Evolutionary conservation across 148 eudicot genomes (phyloP).

Genomic region (Arctostaphylos glauca): DNA sequence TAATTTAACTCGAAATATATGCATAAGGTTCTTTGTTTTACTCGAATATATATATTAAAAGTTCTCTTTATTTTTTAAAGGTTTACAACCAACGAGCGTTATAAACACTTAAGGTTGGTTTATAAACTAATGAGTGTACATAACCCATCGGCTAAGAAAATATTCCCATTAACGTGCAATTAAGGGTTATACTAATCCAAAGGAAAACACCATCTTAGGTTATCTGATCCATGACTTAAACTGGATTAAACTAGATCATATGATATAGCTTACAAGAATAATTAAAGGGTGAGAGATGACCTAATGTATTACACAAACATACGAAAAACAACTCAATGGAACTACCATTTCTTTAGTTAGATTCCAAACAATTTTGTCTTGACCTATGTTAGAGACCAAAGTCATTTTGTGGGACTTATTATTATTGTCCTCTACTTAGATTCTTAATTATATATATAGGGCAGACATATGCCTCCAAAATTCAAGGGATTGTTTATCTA

Average conservation of each 20-base stretch:
- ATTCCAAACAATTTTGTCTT: conserved; percentile 19
- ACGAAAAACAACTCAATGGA: conserved; percentile 16
- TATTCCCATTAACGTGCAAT: conserved; percentile 10
- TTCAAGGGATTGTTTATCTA: conserved; percentile 16
- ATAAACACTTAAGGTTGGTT: background rate
- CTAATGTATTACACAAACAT: conserved; percentile 14
- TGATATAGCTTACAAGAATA: background rate
- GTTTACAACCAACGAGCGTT: background rate
- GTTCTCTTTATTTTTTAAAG: background rate
- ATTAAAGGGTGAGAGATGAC: conserved; percentile 16
- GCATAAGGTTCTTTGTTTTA: background rate
- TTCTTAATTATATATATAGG: conserved; percentile 6
- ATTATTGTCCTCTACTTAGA: conserved; percentile 13
- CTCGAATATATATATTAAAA: no score
- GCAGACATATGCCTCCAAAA: conserved; percentile 9
- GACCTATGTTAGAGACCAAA: conserved; percentile 22
- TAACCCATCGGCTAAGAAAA: background rate
- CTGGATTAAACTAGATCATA: background rate
- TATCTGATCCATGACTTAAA: conserved; percentile 21
- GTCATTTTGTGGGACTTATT: background rate
- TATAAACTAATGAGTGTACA: background rate
- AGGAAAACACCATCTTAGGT: conserved; percentile 27
- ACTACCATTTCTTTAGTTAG: conserved; percentile 13
- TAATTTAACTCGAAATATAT: background rate
- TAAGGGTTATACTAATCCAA: conserved; percentile 16